Base-by-base conservation (phyloP, 2,329 filamentous ascomycete species). In the Trichoderma atroviride region DNA sequence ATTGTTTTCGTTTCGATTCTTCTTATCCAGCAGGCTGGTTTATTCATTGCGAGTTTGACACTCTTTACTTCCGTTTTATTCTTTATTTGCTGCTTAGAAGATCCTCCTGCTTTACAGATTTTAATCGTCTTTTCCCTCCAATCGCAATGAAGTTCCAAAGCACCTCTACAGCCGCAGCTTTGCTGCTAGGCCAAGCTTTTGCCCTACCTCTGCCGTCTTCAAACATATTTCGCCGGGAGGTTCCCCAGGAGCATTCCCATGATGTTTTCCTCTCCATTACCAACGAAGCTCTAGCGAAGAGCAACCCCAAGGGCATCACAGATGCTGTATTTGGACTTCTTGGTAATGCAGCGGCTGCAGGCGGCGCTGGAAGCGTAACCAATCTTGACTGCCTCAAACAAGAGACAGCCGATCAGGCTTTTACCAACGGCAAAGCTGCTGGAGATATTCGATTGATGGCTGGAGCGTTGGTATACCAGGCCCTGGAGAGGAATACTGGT, bases 361-460 rank as follows among this genome's bases (percentile, higher is more conserved):
- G 24, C 19, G 57, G 57, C 9, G 57, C 57, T 60, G 57, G 57
- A 27, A 60, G 57, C 7, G 57, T 60, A 29, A 60, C 57, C 22
- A 60, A 60, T 16, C 37, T 60, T 37, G 57, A 60, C 33, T 60
- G 57, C 3, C 57, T 60, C 35, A 60, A 60, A 40, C 57, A 60
- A 29, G 57, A 60, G 57, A 60, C 57, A 13, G 57, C 57, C 29
- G 57, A 60, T 43, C 57, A 60, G 57, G 57, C 57, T 43, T 60
- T 60, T 7, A 40, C 57, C 35, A 60, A 60, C 29, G 57, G 35
- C 35, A 60, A 60, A 37, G 57, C 57, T 29, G 57, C 57, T 29
- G 31, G 31, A 60, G 57, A 60, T 9, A 11, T 60, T 40, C 35
- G 57, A 29, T 24, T 60, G 22, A 60, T 60, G 57, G 57, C 57